Conservation (phyloP, 768 basidiomycete species). For the Tulasnella sp. region DNA sequence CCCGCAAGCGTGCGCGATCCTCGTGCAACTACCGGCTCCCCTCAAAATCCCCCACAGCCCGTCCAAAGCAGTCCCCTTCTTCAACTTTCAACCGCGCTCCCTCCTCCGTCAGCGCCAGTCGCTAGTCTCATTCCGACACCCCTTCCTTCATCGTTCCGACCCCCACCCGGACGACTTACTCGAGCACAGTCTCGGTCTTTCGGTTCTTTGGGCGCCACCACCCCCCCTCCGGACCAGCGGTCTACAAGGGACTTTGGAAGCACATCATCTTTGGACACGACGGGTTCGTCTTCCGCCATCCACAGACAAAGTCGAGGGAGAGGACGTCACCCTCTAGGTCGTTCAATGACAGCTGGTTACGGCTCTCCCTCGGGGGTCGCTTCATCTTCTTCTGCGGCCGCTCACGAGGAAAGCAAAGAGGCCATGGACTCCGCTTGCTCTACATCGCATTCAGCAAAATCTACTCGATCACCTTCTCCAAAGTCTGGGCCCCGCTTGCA, state of each 20-base stretch:
- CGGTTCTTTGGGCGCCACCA: not conserved
- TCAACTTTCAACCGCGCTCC: not conserved
- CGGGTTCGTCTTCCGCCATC: slow-evolving; percentile 1
- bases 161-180: not conserved
- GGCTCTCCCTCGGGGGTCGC: too few species aligned
- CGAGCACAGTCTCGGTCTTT: not conserved
- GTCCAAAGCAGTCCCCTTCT: not conserved
- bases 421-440: not conserved
- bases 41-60: not conserved
- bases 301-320: not conserved
- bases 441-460: not conserved
- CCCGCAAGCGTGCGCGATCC: not conserved
- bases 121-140: not conserved
- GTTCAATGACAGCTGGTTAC: too few species aligned
- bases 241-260: not conserved
- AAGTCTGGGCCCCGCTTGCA: not conserved
- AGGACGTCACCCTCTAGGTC: not conserved
- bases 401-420: not conserved
- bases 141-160: not conserved
- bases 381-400: not conserved
- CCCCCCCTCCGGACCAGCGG: not conserved
- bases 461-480: not conserved
- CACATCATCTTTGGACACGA: not conserved
- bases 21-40: not conserved
- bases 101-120: not conserved